Evolutionary conservation across 2,329 filamentous ascomycete genomes (phyloP).

Genomic region (Kalmusia sp.): DNA sequence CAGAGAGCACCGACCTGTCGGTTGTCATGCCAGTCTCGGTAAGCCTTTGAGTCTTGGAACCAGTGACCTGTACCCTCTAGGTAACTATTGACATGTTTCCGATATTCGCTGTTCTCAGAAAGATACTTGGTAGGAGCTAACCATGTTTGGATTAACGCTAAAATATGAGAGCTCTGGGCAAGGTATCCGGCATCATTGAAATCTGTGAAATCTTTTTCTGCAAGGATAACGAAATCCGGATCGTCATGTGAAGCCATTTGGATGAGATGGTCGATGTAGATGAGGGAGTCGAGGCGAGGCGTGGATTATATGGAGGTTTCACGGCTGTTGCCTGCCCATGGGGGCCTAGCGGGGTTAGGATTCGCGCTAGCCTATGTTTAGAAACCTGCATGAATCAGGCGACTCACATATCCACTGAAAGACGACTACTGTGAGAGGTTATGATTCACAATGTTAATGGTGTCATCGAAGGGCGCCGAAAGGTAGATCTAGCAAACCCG

Average conservation of each 20-base stretch:
- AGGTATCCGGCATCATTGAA: background rate
- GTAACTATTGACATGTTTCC: slow-evolving; percentile 5
- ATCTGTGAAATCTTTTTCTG: background rate
- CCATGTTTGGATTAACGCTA: slow-evolving; percentile 5
- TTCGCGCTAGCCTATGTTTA: too few relatives aligned
- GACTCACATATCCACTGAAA: too few relatives aligned
- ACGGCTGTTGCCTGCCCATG: too few relatives aligned
- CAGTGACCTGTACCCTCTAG: slow-evolving; percentile 4
- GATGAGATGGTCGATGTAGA: slow-evolving; percentile 66
- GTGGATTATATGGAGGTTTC: too few relatives aligned
- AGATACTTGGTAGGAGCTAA: slow-evolving; percentile 3
- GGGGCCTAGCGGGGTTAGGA: too few relatives aligned
- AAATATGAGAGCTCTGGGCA: background rate
- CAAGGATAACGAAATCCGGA: slow-evolving; percentile 35
- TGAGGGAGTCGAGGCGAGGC: too few relatives aligned
- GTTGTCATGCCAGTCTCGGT: slow-evolving; percentile 14
- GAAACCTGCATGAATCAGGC: too few relatives aligned
- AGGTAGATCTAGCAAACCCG: too few relatives aligned
- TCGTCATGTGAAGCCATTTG: slow-evolving; percentile 81
- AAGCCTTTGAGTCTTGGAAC: slow-evolving; percentile 1
- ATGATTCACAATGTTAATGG: too few relatives aligned
- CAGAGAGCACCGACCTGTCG: slow-evolving; percentile 18
- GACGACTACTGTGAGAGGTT: too few relatives aligned
- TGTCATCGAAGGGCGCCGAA: too few relatives aligned
- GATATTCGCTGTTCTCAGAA: slow-evolving; percentile 1